Conservation (phyloP, 1,284 basidiomycete genomes). For the Cutaneotrichosporon dermatis region DNA sequence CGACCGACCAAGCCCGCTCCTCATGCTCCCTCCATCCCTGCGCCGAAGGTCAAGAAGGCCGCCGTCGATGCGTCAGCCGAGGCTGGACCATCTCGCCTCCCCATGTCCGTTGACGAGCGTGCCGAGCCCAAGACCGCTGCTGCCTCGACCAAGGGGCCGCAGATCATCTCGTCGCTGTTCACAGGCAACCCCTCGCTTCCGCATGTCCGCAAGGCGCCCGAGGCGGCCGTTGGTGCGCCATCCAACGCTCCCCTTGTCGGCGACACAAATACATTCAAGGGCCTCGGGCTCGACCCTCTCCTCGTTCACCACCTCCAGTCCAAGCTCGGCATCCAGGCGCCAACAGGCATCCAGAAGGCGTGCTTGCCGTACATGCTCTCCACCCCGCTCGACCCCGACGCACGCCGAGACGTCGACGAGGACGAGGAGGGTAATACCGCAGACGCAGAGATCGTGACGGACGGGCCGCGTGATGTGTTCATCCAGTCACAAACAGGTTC, state of each 20-base stretch:
- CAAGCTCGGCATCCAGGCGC: constrained; percentile 79
- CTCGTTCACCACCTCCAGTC: constrained; percentile 70
- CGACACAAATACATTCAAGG: constrained; percentile 67
- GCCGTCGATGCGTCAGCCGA: constrained; percentile 6
- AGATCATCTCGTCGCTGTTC: constrained; percentile 88
- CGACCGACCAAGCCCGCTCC: constrained; percentile 4
- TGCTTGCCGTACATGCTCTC: constrained; percentile 69
- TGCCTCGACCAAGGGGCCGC: constrained; percentile 43
- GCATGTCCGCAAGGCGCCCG: constrained; percentile 1
- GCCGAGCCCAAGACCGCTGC: neutral
- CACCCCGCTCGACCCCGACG: constrained; percentile 40
- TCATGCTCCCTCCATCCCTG: constrained; percentile 1
- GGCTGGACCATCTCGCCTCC: constrained; percentile 22
- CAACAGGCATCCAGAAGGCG: constrained; percentile 85
- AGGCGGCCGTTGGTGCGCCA: constrained; percentile 52
- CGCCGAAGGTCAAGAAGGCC: constrained; percentile 35
- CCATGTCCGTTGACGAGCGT: neutral
- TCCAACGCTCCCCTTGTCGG: constrained; percentile 71
- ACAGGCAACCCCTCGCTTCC: constrained; percentile 54
- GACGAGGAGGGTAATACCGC: constrained; percentile 4
- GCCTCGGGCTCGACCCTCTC: constrained; percentile 75
- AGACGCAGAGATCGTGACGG: neutral
- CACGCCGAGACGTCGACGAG: constrained; percentile 1
- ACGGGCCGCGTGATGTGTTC: constrained; percentile 69
- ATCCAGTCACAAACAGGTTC: constrained; percentile 98